Evolutionary conservation across 306 rosid species (phyloP).

Genomic region (Quercus mongolica): DNA sequence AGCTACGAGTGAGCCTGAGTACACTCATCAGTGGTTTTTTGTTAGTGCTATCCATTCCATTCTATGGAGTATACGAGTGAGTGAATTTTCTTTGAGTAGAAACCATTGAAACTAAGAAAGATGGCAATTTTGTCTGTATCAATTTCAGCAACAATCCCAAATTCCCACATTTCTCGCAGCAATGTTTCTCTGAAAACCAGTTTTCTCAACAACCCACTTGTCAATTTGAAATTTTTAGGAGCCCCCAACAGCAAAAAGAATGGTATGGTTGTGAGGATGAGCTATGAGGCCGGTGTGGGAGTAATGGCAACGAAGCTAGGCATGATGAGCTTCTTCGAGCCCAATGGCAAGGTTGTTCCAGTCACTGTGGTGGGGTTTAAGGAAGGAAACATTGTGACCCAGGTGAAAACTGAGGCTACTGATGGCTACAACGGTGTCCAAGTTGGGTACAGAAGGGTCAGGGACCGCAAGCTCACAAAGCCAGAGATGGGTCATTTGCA

Average conservation of each 20-base stretch:
- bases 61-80: no score
- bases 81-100: background rate
- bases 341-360: constrained; percentile 69
- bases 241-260: background rate
- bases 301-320: constrained; percentile 94
- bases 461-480: constrained; percentile 79
- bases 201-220: constrained; percentile 22
- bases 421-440: constrained; percentile 85
- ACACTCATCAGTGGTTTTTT: no score
- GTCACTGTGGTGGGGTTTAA: constrained; percentile 92
- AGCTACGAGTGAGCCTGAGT: no score
- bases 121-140: constrained; percentile 27
- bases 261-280: constrained; percentile 38
- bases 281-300: constrained; percentile 90
- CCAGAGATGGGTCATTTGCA: constrained; percentile 87
- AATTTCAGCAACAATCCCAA: constrained; percentile 11
- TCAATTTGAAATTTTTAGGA: background rate
- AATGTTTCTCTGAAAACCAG: background rate
- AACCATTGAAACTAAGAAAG: background rate
- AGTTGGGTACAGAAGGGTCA: constrained; percentile 73
- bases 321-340: constrained; percentile 85
- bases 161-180: background rate
- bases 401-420: constrained; percentile 72
- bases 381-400: constrained; percentile 92
- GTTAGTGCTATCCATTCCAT: no score